Percentiles rank a stretch among this genome's conserved stretches.
Evolutionary conservation across 2,329 filamentous ascomycete genomes (phyloP).

Genomic region (Curvularia eragrostidis): DNA sequence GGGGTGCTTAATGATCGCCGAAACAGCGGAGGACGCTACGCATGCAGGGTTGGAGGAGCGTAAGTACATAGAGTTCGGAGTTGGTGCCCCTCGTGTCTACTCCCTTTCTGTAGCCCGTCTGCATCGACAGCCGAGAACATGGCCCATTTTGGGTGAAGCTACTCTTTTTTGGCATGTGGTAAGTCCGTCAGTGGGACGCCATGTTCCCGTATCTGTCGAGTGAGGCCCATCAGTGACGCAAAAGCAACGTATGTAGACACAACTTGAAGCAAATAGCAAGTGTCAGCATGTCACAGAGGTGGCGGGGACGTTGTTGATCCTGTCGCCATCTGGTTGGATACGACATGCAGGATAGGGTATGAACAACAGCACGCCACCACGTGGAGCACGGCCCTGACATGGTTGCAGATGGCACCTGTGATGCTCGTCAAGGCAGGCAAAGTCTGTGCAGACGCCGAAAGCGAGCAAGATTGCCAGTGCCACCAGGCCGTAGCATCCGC

Average conservation of each 20-base stretch:
- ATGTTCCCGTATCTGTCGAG: not conserved
- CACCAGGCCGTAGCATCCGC: slow-evolving; percentile 25
- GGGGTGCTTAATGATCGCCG: slow-evolving; percentile 24
- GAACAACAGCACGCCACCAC: slow-evolving; percentile 27
- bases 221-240: slow-evolving; percentile 1
- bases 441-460: slow-evolving; percentile 25
- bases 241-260: slow-evolving; percentile 1
- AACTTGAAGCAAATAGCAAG: slow-evolving; percentile 6
- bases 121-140: slow-evolving; percentile 20
- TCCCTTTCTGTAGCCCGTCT: slow-evolving; percentile 20
- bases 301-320: slow-evolving; percentile 6
- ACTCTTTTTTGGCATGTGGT: slow-evolving; percentile 7
- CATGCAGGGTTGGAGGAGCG: slow-evolving; percentile 16
- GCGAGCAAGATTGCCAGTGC: slow-evolving; percentile 23
- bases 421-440: too few species aligned
- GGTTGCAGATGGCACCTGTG: not conserved
- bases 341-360: slow-evolving; percentile 15
- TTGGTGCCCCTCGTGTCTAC: slow-evolving; percentile 18
- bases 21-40: slow-evolving; percentile 15
- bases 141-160: slow-evolving; percentile 10
- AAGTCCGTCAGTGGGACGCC: slow-evolving; percentile 9
- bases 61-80: slow-evolving; percentile 11
- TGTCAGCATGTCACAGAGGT: not conserved
- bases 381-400: slow-evolving; percentile 24
- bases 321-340: slow-evolving; percentile 26